These are phyloP conservation scores for Populus deltoides DNA, from an alignment of 345 rosid genomes.

Conservation along the genomic window DNA sequence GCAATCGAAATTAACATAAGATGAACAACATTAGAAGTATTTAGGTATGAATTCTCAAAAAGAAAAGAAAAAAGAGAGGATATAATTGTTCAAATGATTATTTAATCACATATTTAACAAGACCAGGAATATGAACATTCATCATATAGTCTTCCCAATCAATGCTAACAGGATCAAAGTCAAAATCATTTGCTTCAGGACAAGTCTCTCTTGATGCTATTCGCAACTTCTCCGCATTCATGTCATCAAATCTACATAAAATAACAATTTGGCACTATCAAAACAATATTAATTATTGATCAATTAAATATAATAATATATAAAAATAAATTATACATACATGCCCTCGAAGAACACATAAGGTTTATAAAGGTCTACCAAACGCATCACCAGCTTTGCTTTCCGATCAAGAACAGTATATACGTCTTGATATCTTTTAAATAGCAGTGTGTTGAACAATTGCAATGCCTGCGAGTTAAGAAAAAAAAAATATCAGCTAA, in stretches of 20 bases:
- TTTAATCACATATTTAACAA: conserved; percentile 7
- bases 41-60: too few species aligned
- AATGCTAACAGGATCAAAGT: conserved; percentile 9
- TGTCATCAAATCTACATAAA: conserved; percentile 22
- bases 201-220: conserved; percentile 9
- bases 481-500: background rate
- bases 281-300: background rate
- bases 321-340: conserved; percentile 3
- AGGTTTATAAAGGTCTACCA: conserved; percentile 38
- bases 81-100: too few species aligned
- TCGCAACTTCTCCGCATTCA: conserved; percentile 27
- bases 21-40: too few species aligned
- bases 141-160: conserved; percentile 17
- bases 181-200: conserved; percentile 5
- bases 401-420: conserved; percentile 12
- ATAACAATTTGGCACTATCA: background rate
- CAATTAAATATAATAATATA: background rate
- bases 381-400: conserved; percentile 27
- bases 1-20: too few species aligned
- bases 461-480: background rate
- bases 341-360: conserved; percentile 32
- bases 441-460: conserved; percentile 13
- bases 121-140: conserved; percentile 15
- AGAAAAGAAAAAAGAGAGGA: too few species aligned
- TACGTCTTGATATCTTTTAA: conserved; percentile 8